Conservation (phyloP, 2,329 filamentous ascomycete species). For the Nemania sp. region DNA sequence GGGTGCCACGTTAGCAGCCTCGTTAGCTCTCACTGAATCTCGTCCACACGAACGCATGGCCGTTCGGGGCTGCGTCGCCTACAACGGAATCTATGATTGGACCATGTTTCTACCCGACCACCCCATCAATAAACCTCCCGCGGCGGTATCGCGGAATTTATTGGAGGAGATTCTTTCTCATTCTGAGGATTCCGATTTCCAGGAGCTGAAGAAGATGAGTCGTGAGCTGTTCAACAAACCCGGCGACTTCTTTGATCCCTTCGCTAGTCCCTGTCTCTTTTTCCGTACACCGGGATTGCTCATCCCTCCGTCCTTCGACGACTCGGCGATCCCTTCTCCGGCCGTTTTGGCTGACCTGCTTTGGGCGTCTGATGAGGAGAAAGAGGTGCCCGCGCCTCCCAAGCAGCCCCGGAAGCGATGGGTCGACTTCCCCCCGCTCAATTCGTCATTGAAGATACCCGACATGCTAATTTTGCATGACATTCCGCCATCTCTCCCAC, state of each 20-base stretch:
- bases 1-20: slow-evolving; percentile 60
- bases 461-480: slow-evolving; percentile 55
- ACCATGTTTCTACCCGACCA: slow-evolving; percentile 62
- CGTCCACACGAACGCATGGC: slow-evolving; percentile 48
- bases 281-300: slow-evolving; percentile 58
- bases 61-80: slow-evolving; percentile 58
- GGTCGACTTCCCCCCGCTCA: slow-evolving; percentile 53
- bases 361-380: slow-evolving; percentile 1
- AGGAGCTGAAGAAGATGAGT: slow-evolving; percentile 44
- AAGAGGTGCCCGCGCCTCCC: slow-evolving; percentile 1
- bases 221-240: slow-evolving; percentile 54
- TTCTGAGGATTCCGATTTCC: slow-evolving; percentile 42
- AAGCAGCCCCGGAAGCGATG: slow-evolving; percentile 37
- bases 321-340: slow-evolving; percentile 38
- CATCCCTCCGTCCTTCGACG: slow-evolving; percentile 51
- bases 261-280: slow-evolving; percentile 62
- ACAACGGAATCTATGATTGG: slow-evolving; percentile 69
- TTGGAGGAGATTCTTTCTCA: slow-evolving; percentile 30
- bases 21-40: slow-evolving; percentile 62
- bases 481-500: slow-evolving; percentile 31
- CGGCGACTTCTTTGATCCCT: slow-evolving; percentile 60
- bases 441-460: slow-evolving; percentile 55
- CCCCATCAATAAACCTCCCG: slow-evolving; percentile 45
- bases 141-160: slow-evolving; percentile 22
- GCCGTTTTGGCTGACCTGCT: slow-evolving; percentile 32